phyloP scores from a whole-genome alignment of 352 stramenopile species.

The Globisporangium alternatum region DNA sequence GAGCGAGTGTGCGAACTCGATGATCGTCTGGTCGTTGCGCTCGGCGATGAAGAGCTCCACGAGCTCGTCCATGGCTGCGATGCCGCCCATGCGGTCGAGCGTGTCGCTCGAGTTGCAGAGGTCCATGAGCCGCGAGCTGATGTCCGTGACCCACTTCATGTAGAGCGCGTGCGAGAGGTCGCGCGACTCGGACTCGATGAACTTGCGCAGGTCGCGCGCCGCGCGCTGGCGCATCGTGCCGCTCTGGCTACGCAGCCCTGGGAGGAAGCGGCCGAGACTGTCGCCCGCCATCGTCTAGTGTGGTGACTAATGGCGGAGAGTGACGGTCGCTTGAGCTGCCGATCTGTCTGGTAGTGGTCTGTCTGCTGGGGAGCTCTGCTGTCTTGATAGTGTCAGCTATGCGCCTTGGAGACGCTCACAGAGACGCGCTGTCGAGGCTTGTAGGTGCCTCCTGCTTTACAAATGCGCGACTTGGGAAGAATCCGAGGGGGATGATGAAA shows the following conservation, averaged over 20 bases:
- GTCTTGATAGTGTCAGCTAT: background rate
- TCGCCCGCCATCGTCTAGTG: constrained; percentile 25
- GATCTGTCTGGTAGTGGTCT: background rate
- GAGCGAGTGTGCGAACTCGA: constrained; percentile 86
- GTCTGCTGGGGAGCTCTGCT: background rate
- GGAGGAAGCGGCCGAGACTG: constrained; percentile 73
- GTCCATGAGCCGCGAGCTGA: constrained; percentile 79
- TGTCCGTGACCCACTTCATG: constrained; percentile 86
- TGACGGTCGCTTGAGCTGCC: background rate
- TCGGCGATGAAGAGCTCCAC: constrained; percentile 88
- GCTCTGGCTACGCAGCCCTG: constrained; percentile 67
- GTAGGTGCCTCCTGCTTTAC: too few relatives aligned
- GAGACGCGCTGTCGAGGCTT: background rate
- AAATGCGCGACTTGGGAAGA: too few relatives aligned
- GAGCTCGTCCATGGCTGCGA: constrained; percentile 87
- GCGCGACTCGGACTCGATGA: constrained; percentile 84
- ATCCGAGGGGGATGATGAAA: background rate
- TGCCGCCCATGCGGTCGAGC: constrained; percentile 79
- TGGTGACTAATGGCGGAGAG: too few relatives aligned
- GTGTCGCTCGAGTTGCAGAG: constrained; percentile 79
- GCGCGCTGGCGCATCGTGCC: constrained; percentile 57
- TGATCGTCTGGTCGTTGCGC: constrained; percentile 88
- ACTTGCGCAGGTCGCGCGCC: constrained; percentile 72
- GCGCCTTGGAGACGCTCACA: background rate
- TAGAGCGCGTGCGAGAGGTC: constrained; percentile 83